Conservation (phyloP, 768 basidiomycete species). For the Amanita inopinata region DNA sequence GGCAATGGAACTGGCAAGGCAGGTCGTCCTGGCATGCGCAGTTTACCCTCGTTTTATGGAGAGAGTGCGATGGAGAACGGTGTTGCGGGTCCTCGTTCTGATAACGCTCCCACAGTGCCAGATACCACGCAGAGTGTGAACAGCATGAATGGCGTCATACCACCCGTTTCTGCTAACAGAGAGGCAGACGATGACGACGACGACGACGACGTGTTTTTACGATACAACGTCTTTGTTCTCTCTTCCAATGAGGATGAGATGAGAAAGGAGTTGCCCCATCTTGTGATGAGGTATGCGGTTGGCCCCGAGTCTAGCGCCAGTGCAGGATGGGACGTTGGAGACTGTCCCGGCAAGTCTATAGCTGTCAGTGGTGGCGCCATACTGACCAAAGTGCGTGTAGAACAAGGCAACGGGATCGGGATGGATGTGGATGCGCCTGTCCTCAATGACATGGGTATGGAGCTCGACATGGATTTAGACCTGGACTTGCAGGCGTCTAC, state of each 20-base stretch:
- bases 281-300: conserved; percentile 39
- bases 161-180: too few species aligned
- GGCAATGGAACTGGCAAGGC: conserved; percentile 4
- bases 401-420: conserved; percentile 16
- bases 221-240: conserved; percentile 75
- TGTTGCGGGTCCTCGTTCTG: not conserved
- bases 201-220: conserved; percentile 26
- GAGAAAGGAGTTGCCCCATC: conserved; percentile 34
- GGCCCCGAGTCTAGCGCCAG: conserved; percentile 21
- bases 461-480: conserved; percentile 16
- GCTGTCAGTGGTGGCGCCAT: conserved; percentile 21
- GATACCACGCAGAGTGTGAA: too few species aligned
- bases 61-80: not conserved
- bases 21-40: not conserved
- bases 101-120: not conserved
- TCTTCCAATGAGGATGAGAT: conserved; percentile 42
- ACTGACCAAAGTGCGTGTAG: conserved; percentile 29
- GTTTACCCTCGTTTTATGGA: conserved; percentile 1
- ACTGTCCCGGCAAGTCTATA: conserved; percentile 1
- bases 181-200: conserved; percentile 1
- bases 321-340: conserved; percentile 9
- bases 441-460: conserved; percentile 7
- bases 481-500: conserved; percentile 10
- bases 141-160: too few species aligned
- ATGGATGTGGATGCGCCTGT: conserved; percentile 18